Conservation (phyloP, 2,329 filamentous ascomycete genomes). For the Byssothecium circinans region DNA sequence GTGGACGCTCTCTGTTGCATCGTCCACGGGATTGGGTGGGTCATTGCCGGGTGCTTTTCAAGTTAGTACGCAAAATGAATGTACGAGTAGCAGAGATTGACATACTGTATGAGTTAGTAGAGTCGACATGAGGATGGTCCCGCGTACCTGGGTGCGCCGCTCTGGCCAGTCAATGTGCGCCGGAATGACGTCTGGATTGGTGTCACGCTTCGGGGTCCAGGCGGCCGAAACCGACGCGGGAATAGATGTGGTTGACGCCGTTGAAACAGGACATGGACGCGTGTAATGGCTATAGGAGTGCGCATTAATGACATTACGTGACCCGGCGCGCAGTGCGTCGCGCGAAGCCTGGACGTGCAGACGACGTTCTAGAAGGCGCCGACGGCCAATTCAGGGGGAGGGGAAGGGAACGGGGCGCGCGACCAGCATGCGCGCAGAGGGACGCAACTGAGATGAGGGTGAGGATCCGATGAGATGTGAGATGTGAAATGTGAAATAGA, state of each 20-base stretch:
- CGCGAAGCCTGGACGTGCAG: conserved; percentile 21
- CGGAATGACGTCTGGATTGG: conserved; percentile 12
- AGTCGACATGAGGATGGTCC: not conserved
- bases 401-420: conserved; percentile 16
- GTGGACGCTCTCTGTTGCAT: conserved; percentile 32
- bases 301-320: conserved; percentile 37
- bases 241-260: conserved; percentile 14
- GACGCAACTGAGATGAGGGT: conserved; percentile 6
- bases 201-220: conserved; percentile 15
- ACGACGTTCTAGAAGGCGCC: conserved; percentile 13
- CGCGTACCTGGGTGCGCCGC: conserved; percentile 29
- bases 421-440: conserved; percentile 14
- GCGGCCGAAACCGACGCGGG: conserved; percentile 24
- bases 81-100: no score
- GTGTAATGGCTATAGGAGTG: conserved; percentile 20
- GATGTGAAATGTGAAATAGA: not conserved
- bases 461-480: conserved; percentile 1
- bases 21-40: conserved; percentile 42
- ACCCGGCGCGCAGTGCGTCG: not conserved
- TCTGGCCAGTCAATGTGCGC: conserved; percentile 37
- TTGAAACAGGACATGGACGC: conserved; percentile 22
- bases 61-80: not conserved
- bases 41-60: conserved; percentile 36
- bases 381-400: conserved; percentile 6
- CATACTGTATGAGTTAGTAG: not conserved